Conservation (phyloP, 2,329 filamentous ascomycete species). For the Pestalotiopsis sp. region DNA sequence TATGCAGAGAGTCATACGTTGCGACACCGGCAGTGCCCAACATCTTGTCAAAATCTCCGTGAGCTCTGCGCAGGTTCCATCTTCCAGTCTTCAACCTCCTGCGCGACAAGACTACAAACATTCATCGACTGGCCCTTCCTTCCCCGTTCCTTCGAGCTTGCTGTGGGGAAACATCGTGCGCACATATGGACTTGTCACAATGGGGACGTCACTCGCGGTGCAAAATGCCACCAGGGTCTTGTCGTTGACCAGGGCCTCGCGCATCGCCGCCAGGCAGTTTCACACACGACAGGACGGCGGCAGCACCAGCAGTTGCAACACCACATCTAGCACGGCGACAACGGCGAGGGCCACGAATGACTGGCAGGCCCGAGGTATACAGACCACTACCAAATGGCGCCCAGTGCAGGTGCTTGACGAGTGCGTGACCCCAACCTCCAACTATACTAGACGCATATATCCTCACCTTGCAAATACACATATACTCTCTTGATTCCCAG, state of each 20-base stretch:
- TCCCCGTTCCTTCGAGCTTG: not conserved
- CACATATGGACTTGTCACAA: slow-evolving; percentile 38
- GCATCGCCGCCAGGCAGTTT: slow-evolving; percentile 7
- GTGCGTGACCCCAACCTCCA: slow-evolving; percentile 41
- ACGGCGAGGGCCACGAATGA: not conserved
- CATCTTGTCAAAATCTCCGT: not conserved
- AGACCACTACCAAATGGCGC: slow-evolving; percentile 54
- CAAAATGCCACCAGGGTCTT: slow-evolving; percentile 43
- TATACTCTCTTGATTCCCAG: not conserved
- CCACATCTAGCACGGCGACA: not conserved
- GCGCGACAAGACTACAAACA: not conserved
- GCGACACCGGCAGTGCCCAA: slow-evolving; percentile 6
- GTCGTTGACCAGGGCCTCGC: slow-evolving; percentile 27
- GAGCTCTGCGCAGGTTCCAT: not conserved
- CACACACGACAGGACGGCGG: not conserved
- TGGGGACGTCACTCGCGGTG: slow-evolving; percentile 46
- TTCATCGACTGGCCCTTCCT: not conserved
- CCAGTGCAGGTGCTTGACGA: slow-evolving; percentile 67
- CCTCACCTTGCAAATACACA: not conserved
- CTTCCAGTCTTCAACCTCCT: not conserved
- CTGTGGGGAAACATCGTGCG: not conserved
- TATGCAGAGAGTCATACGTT: slow-evolving; percentile 8
- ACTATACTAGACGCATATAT: not conserved
- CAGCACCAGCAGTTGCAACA: slow-evolving; percentile 14
- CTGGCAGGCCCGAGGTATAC: slow-evolving; percentile 20